phyloP scores from a whole-genome alignment of 768 basidiomycete genomes.

The Tricholomella constricta region DNA sequence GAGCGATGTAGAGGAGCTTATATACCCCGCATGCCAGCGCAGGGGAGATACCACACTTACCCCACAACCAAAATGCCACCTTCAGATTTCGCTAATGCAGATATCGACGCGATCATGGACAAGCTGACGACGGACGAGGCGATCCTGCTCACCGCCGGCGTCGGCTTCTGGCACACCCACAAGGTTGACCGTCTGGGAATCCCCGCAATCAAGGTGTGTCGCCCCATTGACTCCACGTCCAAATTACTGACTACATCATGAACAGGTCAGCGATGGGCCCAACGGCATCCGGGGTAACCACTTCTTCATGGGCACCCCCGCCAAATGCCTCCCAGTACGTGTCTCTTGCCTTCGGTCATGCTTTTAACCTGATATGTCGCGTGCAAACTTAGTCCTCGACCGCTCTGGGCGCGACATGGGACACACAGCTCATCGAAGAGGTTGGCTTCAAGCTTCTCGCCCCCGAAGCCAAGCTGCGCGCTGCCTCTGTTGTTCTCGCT shows the following conservation, averaged over 20 bases:
- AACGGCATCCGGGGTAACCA: conserved; percentile 75
- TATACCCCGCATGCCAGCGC: background rate
- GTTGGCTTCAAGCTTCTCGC: conserved; percentile 69
- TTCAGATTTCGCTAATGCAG: conserved; percentile 67
- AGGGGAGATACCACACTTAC: background rate
- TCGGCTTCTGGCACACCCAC: conserved; percentile 79
- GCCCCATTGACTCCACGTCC: no score
- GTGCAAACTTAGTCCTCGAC: conserved; percentile 63
- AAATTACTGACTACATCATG: no score
- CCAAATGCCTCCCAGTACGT: conserved; percentile 72
- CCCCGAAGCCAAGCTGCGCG: conserved; percentile 67
- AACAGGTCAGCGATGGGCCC: conserved; percentile 75
- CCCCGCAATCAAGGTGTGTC: conserved; percentile 65
- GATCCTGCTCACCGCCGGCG: conserved; percentile 69
- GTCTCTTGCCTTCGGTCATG: no score
- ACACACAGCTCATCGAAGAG: conserved; percentile 61
- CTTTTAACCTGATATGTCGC: background rate
- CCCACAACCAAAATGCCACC: conserved; percentile 49
- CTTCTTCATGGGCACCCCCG: conserved; percentile 81
- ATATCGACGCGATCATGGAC: conserved; percentile 63
- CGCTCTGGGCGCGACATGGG: conserved; percentile 76
- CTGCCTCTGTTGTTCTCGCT: conserved; percentile 70
- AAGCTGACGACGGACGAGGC: conserved; percentile 74
- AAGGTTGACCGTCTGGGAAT: conserved; percentile 64
- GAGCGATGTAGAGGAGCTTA: background rate